phyloP scores from a whole-genome alignment of 2,329 filamentous ascomycete genomes.

The Zasmidium cellare region DNA sequence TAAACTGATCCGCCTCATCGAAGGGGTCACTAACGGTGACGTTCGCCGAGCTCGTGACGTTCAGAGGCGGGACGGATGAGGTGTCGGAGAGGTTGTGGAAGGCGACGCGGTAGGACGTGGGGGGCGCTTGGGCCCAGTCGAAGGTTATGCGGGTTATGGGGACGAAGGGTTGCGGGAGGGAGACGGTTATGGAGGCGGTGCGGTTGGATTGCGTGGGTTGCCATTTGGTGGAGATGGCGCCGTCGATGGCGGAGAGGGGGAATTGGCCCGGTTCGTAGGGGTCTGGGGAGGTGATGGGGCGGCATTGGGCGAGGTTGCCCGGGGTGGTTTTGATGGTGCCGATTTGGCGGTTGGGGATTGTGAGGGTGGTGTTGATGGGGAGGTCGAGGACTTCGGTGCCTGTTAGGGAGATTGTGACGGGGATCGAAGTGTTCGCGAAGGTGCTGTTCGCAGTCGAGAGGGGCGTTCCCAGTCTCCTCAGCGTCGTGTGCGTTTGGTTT shows the following conservation, averaged over 20 bases:
- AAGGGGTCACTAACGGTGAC: constrained; percentile 46
- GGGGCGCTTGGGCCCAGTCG: constrained; percentile 61
- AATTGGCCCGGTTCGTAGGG: constrained; percentile 65
- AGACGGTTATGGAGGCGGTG: constrained; percentile 58
- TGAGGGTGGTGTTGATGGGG: constrained; percentile 44
- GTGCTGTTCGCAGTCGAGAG: constrained; percentile 55
- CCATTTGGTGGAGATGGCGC: constrained; percentile 66
- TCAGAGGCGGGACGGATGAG: constrained; percentile 27
- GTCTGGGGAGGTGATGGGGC: constrained; percentile 45
- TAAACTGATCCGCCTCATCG: constrained; percentile 34
- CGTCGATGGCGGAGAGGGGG: constrained; percentile 66
- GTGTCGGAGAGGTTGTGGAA: constrained; percentile 53
- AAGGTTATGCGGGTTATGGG: constrained; percentile 55
- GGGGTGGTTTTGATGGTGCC: constrained; percentile 55
- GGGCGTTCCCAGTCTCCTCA: constrained; percentile 53
- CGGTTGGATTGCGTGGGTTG: constrained; percentile 56
- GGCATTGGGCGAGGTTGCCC: constrained; percentile 67
- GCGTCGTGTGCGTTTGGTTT: constrained; percentile 64
- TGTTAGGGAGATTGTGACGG: constrained; percentile 52
- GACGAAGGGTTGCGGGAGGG: constrained; percentile 43
- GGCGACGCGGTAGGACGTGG: constrained; percentile 53
- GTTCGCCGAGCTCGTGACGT: constrained; percentile 25
- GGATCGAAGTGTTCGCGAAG: constrained; percentile 57
- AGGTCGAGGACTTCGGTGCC: constrained; percentile 41
- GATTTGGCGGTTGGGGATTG: constrained; percentile 60